Percentiles rank a stretch among this genome's conserved stretches.
Conservation (phyloP, 177 flowering plant genomes). For the Vitis hybrid region DNA sequence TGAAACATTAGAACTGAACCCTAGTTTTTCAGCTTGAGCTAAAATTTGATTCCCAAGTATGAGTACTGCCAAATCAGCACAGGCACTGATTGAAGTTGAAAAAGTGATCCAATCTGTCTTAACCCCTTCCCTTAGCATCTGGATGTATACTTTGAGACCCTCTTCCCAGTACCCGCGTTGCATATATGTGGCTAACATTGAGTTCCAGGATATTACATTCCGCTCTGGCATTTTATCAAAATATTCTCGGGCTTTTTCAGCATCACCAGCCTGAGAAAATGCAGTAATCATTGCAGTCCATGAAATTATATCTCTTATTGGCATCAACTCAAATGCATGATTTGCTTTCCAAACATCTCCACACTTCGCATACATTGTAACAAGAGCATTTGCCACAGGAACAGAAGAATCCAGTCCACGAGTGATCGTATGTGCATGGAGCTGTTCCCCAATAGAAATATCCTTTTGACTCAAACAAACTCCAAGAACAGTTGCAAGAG, state of each 20-base stretch:
- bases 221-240: constrained; percentile 43
- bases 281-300: constrained; percentile 48
- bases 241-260: constrained; percentile 28
- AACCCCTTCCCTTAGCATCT: constrained; percentile 32
- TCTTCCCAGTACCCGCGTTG: constrained; percentile 41
- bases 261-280: constrained; percentile 36
- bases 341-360: constrained; percentile 26
- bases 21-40: constrained; percentile 36
- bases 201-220: constrained; percentile 51
- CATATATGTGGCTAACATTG: constrained; percentile 44
- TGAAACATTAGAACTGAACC: constrained; percentile 31
- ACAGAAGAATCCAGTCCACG: constrained; percentile 36
- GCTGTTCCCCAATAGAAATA: constrained; percentile 33
- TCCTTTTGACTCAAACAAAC: constrained; percentile 40
- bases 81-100: constrained; percentile 35
- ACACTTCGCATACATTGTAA: constrained; percentile 44
- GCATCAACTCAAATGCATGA: constrained; percentile 38
- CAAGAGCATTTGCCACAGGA: constrained; percentile 53
- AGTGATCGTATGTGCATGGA: constrained; percentile 41
- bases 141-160: constrained; percentile 33
- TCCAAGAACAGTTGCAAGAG: constrained; percentile 53
- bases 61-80: constrained; percentile 33
- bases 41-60: constrained; percentile 43
- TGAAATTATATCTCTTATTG: constrained; percentile 39
- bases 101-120: constrained; percentile 46